Evolutionary conservation across 768 basidiomycete genomes (phyloP), one percentile per base, ranked within the genome.

Genomic region (Leccinellum luteum): DNA sequence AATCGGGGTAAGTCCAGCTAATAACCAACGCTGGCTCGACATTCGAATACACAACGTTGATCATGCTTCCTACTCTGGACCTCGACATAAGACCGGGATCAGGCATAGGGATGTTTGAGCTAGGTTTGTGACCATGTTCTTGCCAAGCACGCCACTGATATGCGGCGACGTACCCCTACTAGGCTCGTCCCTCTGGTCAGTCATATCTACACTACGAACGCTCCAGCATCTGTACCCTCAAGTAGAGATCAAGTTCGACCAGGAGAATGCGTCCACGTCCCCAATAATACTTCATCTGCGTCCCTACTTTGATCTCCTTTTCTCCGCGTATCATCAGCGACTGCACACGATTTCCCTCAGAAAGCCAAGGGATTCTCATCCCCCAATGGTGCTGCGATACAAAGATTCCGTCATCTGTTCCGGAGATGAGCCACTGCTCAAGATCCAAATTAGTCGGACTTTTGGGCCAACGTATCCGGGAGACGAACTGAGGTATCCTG

Each of bases 401-500:
- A 87, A 85, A 68, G 82, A 84, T 54, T 75, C 74, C 2, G 66
- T 85, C 7, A 75, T 92, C 17, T 87, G 87, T 4, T 85, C 87
- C 6, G 73, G 77, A 0, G 78, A 83, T 25, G 83, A 87, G 44
- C 76, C 82, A 2, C 73, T 94, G 15, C 77, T 83, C 48, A 81
- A 86, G 44, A 78, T 87, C 2, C 80, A 78, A 30, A 87, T 93
- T 4, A 86, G 81, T 57, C 81, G 84, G 41, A 83, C 81, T 15
- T 92, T 94, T 71, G 91, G 91, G 3, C 92, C 91, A 2, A 93
- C 91, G 1, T 93, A 92, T 70, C 83, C 87, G 12, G 82, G 82
- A 27, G 87, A 91, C 56, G 86, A 88, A 61, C 73, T 92, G 62
- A 82, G 81, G 44, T 94, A 92, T 72, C 92, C 91, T 3, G 91